A percentile compares a stretch with the other conserved stretches of the same genome.
phyloP scores from a whole-genome alignment of 805 yeast genomes.

The Nakazawaea populi region DNA sequence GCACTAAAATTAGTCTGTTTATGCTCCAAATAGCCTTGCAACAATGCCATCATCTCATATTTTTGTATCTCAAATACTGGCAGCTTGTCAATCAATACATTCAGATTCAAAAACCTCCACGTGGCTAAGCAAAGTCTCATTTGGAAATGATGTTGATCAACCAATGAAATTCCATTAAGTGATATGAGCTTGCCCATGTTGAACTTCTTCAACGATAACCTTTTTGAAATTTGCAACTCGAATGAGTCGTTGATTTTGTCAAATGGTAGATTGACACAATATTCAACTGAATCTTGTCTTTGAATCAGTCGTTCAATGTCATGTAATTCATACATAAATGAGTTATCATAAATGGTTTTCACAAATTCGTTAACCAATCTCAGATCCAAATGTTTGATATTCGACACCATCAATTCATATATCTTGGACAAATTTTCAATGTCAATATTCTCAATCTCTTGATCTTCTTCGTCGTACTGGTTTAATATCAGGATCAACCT shows the following conservation, averaged over 20 bases:
- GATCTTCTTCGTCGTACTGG: conserved; percentile 23
- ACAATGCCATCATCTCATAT: not conserved
- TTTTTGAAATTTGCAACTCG: not conserved
- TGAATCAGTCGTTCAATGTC: conserved; percentile 37
- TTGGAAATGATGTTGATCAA: not conserved
- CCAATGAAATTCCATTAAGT: not conserved
- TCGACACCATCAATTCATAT: conserved; percentile 35
- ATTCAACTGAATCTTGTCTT: not conserved
- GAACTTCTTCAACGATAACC: not conserved
- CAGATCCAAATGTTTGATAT: conserved; percentile 23
- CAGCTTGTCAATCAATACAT: not conserved
- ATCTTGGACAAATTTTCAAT: conserved; percentile 36
- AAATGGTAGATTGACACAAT: conserved; percentile 10
- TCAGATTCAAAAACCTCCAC: not conserved
- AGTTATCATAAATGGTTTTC: conserved; percentile 46
- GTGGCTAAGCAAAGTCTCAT: not conserved
- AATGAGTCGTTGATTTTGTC: not conserved
- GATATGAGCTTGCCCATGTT: not conserved
- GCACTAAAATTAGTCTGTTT: too few relatives aligned
- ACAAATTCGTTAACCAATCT: conserved; percentile 37
- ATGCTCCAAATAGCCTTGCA: not conserved
- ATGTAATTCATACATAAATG: conserved; percentile 54
- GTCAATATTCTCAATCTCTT: conserved; percentile 37
- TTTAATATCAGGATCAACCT: conserved; percentile 36
- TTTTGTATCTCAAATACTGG: conserved; percentile 1